Base-by-base conservation (phyloP, 768 basidiomycete species). In the Aureoboletus auriporus region DNA sequence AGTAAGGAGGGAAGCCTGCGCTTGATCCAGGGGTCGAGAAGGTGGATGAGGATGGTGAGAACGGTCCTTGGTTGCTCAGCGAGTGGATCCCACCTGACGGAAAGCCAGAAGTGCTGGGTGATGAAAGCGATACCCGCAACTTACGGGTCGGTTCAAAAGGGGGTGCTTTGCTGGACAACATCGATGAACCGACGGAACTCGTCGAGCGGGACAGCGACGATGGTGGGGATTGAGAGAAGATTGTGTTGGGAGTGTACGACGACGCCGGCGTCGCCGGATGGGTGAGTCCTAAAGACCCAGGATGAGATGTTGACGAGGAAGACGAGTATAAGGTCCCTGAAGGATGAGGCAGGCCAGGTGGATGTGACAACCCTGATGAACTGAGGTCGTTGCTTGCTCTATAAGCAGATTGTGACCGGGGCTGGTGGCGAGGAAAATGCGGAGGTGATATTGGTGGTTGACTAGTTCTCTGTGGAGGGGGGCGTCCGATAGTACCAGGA, bases 61-160 rank as follows among this genome's bases (percentile, higher is more conserved):
- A 63, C 23, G 63, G 44, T n/a, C 50, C 52, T 37, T 53, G 61
- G 13, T 35, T 41, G 16, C 41, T 50, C 48, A 47, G 49, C 14
- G 61, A 45, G 27, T 53, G 39, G 17, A 47, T 20, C 6, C 55
- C 49, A 8, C 46, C 33, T 0, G 62, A 49, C 37, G 53, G 38
- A 39, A 59, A 51, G 0, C 52, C 51, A 10, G 66, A 51, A 3
- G 60, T 26, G 10, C 41, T 28, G 1, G 66, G 44, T 6, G 57
- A 54, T 5, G 64, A 55, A 28, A 62, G 54, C 20, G 65, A 62
- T 9, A 53, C 39, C 16, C 62, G 56, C 34, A 66, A 42, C 23
- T 47, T 55, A n/a, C 61, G 62, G 3, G 63, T 69, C 2, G 79
- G 80, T 55, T 82, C 80, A 46, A 82, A 82, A 13, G 78, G 75